Conservation (phyloP, 2,329 filamentous ascomycete genomes). For the Neurospora crassa region DNA sequence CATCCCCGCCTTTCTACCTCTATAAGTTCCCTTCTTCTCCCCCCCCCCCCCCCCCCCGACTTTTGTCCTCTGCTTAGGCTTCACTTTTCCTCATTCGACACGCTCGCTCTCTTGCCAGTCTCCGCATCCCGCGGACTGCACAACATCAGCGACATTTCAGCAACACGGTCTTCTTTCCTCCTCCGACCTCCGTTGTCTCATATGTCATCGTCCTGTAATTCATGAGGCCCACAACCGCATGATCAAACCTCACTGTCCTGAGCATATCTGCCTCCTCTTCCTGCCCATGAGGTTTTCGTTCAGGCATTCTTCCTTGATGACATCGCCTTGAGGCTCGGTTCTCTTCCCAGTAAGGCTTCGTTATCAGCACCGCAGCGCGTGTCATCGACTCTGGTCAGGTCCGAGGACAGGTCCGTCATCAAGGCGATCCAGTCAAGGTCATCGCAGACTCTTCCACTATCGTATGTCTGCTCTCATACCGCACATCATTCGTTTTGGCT, state of each 20-base stretch:
- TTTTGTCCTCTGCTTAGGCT: background rate
- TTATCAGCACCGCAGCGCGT: background rate
- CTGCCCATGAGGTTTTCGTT: background rate
- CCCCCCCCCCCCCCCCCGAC: too few species aligned
- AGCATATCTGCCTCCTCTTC: background rate
- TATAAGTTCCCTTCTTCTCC: background rate
- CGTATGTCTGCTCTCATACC: background rate
- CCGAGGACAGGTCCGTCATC: background rate
- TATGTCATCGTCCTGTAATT: background rate
- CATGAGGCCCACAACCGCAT: background rate
- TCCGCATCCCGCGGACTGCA: background rate
- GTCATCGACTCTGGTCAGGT: background rate
- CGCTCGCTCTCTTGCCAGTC: background rate
- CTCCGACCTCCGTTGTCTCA: background rate
- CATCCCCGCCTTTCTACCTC: background rate
- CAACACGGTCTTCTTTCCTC: background rate
- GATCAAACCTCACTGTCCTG: background rate
- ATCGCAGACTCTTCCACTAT: background rate
- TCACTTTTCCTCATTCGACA: background rate
- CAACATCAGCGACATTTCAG: background rate
- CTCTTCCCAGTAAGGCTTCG: background rate
- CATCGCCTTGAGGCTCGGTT: background rate
- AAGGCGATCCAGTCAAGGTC: background rate
- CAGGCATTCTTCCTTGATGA: background rate
- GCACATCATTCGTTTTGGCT: background rate